These are phyloP conservation scores for Sphagnum magellanicum DNA, from an alignment of 228 moss, liverwort and hornwort genomes.

Conservation along the genomic window DNA sequence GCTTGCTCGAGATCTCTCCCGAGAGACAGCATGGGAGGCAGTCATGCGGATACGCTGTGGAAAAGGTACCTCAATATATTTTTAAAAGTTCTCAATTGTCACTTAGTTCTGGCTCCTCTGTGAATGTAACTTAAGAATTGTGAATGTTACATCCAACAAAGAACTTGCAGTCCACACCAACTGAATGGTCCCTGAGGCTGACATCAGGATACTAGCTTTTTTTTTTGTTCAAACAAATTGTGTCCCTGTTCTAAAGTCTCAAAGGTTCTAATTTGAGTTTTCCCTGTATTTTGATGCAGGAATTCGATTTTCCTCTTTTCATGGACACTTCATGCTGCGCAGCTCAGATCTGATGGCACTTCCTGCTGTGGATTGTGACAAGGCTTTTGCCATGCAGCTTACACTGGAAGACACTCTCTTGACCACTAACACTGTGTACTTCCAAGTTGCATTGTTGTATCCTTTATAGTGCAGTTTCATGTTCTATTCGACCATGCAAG, in stretches of 20 bases:
- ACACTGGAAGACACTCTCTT: slow-evolving; percentile 82
- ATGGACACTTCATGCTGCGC: slow-evolving; percentile 97
- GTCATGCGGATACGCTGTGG: slow-evolving; percentile 97
- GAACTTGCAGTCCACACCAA: too few relatives aligned
- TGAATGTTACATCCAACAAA: too few relatives aligned
- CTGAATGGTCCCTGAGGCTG: too few relatives aligned
- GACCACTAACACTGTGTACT: slow-evolving; percentile 75
- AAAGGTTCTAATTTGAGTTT: background rate
- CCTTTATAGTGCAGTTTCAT: slow-evolving; percentile 8
- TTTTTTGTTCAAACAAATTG: too few relatives aligned
- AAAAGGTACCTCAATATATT: slow-evolving; percentile 52
- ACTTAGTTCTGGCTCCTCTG: too few relatives aligned
- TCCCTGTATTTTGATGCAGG: slow-evolving; percentile 24
- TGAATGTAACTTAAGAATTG: too few relatives aligned
- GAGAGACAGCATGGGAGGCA: slow-evolving; percentile 99
- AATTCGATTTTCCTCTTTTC: slow-evolving; percentile 68
- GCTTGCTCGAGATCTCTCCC: slow-evolving; percentile 77
- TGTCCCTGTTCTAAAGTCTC: too few relatives aligned
- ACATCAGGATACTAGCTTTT: too few relatives aligned
- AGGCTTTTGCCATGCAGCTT: slow-evolving; percentile 87
- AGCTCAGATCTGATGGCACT: slow-evolving; percentile 90
- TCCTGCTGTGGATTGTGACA: slow-evolving; percentile 96
- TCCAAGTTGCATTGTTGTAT: slow-evolving; percentile 98
- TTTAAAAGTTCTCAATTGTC: too few relatives aligned
- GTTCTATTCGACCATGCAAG: background rate